Evolutionary conservation across 768 basidiomycete species (phyloP), one percentile per base, ranked within the genome.

Genomic region (Suillus bovinus): DNA sequence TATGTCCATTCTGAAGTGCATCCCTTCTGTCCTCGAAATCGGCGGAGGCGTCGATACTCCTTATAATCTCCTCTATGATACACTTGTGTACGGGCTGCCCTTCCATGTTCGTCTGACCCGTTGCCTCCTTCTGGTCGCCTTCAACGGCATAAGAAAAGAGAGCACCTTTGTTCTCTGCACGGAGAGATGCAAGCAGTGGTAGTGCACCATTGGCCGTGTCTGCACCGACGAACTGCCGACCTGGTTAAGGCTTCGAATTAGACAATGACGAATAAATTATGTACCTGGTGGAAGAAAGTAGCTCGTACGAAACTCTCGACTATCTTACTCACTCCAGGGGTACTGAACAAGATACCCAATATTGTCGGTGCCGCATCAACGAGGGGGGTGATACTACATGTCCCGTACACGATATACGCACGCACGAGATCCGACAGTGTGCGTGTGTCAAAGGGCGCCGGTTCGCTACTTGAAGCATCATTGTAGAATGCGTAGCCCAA

Each of bases 61-160:
- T 81, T 39, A 93, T 77, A 70, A 91, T 91, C 76, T 96, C 94
- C 22, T 85, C 76, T 0, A 94, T 84, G 62, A 89, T 84, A 31
- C 79, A 82, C 70, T 88, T 86, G 74, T 91, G 82, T 7, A 78
- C 74, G 10, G 75, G 76, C 53, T 73, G 64, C 59, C 39, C 59
- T 6, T 67, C 17, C 59, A 41, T 73, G 67, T 34, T 66, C 36
- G 7, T 7, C 20, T 60, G 61, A 33, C 75, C 78, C 0, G 78
- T 77, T 5, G 83, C 83, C 42, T 85, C 80, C 13, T 73, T 74
- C 67, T 87, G 84, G 66, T 93, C 86, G 13, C 91, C 93, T 74
- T 96, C 93, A 31, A 93, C 93, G 56, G 88, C 90, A 76, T 97
- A 96, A 24, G 83, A 87, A 65, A 97, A 85, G 14, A 97, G 75